Percentiles rank a stretch among this genome's conserved stretches.
These are phyloP conservation scores for Neoboletus brunneissimus DNA, from an alignment of 768 basidiomycete genomes.

Conservation along the genomic window DNA sequence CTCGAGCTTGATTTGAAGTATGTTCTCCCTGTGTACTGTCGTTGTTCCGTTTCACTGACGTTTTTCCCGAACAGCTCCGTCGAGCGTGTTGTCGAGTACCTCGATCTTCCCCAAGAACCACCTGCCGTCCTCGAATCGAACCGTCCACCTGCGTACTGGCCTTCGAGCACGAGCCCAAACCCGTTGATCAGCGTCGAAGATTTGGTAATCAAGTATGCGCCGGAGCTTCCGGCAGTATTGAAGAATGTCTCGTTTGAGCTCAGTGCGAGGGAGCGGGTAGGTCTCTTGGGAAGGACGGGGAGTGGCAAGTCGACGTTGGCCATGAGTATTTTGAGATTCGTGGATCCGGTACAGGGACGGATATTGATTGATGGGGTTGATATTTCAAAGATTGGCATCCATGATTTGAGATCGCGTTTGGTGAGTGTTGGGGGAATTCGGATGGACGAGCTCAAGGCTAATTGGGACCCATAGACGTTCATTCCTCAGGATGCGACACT, in stretches of 20 bases:
- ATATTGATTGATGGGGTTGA: slow-evolving; percentile 89
- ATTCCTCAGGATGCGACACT: slow-evolving; percentile 76
- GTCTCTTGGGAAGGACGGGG: slow-evolving; percentile 78
- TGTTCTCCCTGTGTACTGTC: slow-evolving; percentile 23
- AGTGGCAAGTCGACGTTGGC: slow-evolving; percentile 84
- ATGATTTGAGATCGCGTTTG: slow-evolving; percentile 75
- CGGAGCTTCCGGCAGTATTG: slow-evolving; percentile 79
- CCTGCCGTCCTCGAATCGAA: slow-evolving; percentile 68
- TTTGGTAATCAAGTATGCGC: slow-evolving; percentile 77
- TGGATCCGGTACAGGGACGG: slow-evolving; percentile 70
- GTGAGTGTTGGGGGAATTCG: slow-evolving; percentile 37
- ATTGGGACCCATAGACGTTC: slow-evolving; percentile 53
- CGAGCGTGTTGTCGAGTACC: slow-evolving; percentile 89
- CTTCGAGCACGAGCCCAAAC: slow-evolving; percentile 62
- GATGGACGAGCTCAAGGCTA: not conserved
- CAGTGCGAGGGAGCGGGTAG: slow-evolving; percentile 69
- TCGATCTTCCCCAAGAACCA: slow-evolving; percentile 86
- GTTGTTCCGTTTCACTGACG: slow-evolving; percentile 4
- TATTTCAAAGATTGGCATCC: slow-evolving; percentile 78
- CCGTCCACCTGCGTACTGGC: slow-evolving; percentile 91
- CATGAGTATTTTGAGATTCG: slow-evolving; percentile 82
- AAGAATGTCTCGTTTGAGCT: slow-evolving; percentile 73
- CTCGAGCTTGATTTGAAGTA: slow-evolving; percentile 77
- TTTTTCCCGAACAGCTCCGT: slow-evolving; percentile 55
- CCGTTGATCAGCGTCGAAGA: slow-evolving; percentile 68